Conservation (phyloP, 148 eudicot species). For the Rheum nobile region DNA sequence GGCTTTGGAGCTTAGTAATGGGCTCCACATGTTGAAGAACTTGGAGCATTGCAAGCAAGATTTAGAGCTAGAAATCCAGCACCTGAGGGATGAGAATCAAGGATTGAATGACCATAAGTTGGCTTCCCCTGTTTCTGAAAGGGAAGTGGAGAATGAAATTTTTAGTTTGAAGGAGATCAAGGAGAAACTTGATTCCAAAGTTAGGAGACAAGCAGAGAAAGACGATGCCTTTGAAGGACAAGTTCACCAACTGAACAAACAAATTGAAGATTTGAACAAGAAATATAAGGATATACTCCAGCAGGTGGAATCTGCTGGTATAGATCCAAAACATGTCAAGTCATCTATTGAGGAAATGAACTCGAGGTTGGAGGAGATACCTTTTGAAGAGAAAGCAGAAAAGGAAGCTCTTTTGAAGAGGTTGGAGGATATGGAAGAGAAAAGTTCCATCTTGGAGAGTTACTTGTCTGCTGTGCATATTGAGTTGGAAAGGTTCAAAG, state of each 20-base stretch:
- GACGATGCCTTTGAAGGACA: slow-evolving; percentile 46
- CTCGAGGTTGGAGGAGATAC: slow-evolving; percentile 40
- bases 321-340: slow-evolving; percentile 42
- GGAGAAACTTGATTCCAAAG: slow-evolving; percentile 65
- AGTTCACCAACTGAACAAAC: slow-evolving; percentile 43
- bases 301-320: slow-evolving; percentile 50
- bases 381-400: slow-evolving; percentile 34
- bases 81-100: slow-evolving; percentile 47
- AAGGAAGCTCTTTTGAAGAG: slow-evolving; percentile 38
- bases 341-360: slow-evolving; percentile 44
- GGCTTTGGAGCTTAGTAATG: slow-evolving; percentile 52
- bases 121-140: slow-evolving; percentile 31
- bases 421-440: slow-evolving; percentile 41
- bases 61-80: slow-evolving; percentile 47
- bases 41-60: slow-evolving; percentile 41
- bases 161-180: slow-evolving; percentile 42
- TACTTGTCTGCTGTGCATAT: slow-evolving; percentile 34
- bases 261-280: slow-evolving; percentile 41
- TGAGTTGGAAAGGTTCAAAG: slow-evolving; percentile 45
- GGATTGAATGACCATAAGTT: slow-evolving; percentile 33
- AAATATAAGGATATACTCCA: slow-evolving; percentile 43
- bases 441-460: slow-evolving; percentile 28
- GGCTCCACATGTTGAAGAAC: slow-evolving; percentile 58
- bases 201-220: slow-evolving; percentile 41
- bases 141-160: slow-evolving; percentile 42